Evolutionary conservation across 1,139 yeast species (phyloP), one percentile per base, ranked within the genome.

Genomic region (Scheffersomyces parashehatae): DNA sequence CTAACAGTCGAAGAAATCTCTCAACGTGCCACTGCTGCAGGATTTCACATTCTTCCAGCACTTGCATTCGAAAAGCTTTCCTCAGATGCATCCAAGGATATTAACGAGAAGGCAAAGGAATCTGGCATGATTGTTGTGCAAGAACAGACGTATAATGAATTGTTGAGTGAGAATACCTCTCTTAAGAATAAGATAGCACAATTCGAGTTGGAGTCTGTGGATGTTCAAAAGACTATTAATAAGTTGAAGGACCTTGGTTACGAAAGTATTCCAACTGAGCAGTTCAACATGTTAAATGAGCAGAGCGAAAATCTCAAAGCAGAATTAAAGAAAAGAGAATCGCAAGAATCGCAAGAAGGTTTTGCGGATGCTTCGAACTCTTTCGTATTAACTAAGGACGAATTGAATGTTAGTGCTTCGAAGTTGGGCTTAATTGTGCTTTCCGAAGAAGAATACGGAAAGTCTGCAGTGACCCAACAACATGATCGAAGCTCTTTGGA

Each of bases 401-500:
- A 68, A 40, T 58, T 69, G 39, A 44, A 45, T 9, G 49, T 49
- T 11, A 56, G 65, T 49, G 73, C 75, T 4, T 52, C 59, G 31
- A 54, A 59, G 41, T 54, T 72, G 35, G 80, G 81, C 1, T 62
- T 71, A 60, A 67, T 67, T 3, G 62, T 71, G 4, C 42, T 78
- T 4, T 50, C 62, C 7, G 45, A 48, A 11, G 56, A 56, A 7
- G 73, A 67, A 34, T 58, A 59, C 40, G 47, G 53, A 8, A 51
- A 55, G 26, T 41, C 44, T 4, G 59, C 53, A 34, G 44, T 59
- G 3, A 49, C 50, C 26, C 49, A 47, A 5, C 50, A 47, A 32
- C 60, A 66, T 5, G 40, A 51, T 20, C 49, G 43, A 2, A 33
- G 48, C 8, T 46, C 55, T 3, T 42, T 60, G 16, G 49, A 50